Evolutionary conservation across 1,284 basidiomycete species (phyloP), one percentile per base, ranked within the genome.

Genomic region (Ceratobasidium sp.): DNA sequence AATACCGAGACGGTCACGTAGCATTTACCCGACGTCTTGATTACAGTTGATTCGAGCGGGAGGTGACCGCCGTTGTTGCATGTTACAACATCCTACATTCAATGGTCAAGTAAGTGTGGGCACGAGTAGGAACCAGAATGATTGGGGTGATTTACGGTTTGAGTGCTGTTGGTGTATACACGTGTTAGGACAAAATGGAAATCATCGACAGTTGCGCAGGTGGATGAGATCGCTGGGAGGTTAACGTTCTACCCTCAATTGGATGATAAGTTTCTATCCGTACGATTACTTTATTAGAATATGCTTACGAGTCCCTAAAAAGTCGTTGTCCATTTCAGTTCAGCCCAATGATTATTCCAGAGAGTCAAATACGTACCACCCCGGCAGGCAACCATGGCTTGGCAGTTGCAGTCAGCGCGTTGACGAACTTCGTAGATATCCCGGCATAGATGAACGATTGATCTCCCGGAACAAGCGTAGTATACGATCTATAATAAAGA

Each of bases 141-240:
- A 30, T 7, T 30, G 13, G 46, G 49, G 23, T 4, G 11, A n/a
- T 26, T 49, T 49, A 43, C 50, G 23, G 32, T 61, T 14, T 38
- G 52, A 35, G 18, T 21, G 26, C 52, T 46, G 44, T 49, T 35
- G 28, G 70, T 21, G 58, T 58, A 49, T 18, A 85, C 78, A n/a
- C 85, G 80, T 49, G 86, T 84, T 55, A 87, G 78, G 1, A 87
- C 81, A 76, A 83, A 87, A 69, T 81, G 79, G 79, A 81, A 85
- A 73, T 80, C 81, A 4, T 78, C 75, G 3, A 81, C 78, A 18
- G 76, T 77, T 11, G 81, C 47, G 76, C 86, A 87, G 30, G 76
- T 79, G 18, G 63, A 70, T 41, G 81, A 79, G 0, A 81, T 82
- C 35, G 82, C 76, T 0, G 84, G 83, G 78, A 83, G 87, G 79